A percentile compares a stretch with the other conserved stretches of the same genome.
These are phyloP conservation scores for Pichia sp. DNA, from an alignment of 1,139 yeast species.

Conservation along the genomic window DNA sequence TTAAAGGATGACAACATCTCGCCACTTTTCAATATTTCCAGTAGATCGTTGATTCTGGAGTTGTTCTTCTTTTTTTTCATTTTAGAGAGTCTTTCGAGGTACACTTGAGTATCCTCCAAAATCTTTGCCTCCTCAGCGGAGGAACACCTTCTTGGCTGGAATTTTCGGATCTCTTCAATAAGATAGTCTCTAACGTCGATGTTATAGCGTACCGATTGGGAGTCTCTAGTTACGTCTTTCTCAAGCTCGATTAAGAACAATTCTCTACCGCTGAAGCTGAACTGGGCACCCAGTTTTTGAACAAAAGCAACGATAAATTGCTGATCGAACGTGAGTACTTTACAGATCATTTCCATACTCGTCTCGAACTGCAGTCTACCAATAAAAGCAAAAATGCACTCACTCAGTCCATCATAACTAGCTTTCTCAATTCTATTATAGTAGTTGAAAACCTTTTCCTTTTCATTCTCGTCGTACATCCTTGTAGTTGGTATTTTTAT, in stretches of 20 bases:
- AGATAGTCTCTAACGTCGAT: constrained; percentile 14
- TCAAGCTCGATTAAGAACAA: constrained; percentile 15
- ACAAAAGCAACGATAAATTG: constrained; percentile 15
- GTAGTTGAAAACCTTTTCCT: constrained; percentile 19
- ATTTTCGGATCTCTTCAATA: constrained; percentile 11
- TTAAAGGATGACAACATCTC: constrained; percentile 20
- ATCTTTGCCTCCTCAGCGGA: constrained; percentile 20
- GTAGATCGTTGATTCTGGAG: constrained; percentile 10
- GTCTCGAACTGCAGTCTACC: constrained; percentile 14
- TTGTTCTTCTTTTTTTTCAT: constrained; percentile 3
- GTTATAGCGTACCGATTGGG: too few relatives aligned
- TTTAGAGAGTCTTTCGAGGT: constrained; percentile 8
- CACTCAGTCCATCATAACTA: constrained; percentile 17
- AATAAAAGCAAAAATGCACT: constrained; percentile 18
- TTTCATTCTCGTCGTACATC: constrained; percentile 15
- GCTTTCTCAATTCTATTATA: constrained; percentile 25
- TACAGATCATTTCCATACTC: constrained; percentile 17
- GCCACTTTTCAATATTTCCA: constrained; percentile 16
- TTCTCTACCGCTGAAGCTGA: constrained; percentile 21
- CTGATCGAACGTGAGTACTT: constrained; percentile 15
- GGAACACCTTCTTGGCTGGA: constrained; percentile 8
- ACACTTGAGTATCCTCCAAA: constrained; percentile 15
- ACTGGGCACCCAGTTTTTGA: constrained; percentile 11
- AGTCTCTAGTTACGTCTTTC: too few relatives aligned
- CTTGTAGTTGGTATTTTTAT: constrained; percentile 18